phyloP scores from a whole-genome alignment of 2,329 filamentous ascomycete genomes.

The Ascochyta clinopodiicola region DNA sequence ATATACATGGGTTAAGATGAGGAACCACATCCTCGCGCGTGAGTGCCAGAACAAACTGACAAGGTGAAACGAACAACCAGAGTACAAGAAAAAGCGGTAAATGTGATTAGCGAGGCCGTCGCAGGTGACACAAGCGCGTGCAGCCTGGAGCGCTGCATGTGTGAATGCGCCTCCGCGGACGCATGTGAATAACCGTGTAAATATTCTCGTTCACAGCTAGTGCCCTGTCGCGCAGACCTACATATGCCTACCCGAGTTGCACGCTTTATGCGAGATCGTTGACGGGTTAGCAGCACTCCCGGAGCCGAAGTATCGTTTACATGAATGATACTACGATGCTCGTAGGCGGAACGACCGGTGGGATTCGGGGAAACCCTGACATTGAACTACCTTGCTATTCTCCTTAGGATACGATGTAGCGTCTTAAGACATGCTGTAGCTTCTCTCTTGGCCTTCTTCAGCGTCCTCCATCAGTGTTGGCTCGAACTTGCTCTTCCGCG shows the following conservation, averaged over 20 bases:
- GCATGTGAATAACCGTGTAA: neutral
- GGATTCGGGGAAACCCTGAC: too few relatives aligned
- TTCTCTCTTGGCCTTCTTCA: constrained; percentile 21
- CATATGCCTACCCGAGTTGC: neutral
- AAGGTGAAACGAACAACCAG: neutral
- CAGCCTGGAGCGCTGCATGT: neutral
- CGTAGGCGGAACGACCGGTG: too few relatives aligned
- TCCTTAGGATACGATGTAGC: neutral
- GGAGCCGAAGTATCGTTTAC: too few relatives aligned
- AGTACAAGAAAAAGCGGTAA: neutral
- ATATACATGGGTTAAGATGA: too few relatives aligned
- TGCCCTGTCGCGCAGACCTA: neutral
- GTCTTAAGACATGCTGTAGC: constrained; percentile 12
- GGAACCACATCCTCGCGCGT: too few relatives aligned
- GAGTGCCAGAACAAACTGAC: too few relatives aligned
- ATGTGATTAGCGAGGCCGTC: neutral
- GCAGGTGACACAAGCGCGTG: neutral
- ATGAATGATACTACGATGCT: too few relatives aligned
- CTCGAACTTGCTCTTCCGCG: constrained; percentile 42
- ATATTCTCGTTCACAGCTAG: neutral
- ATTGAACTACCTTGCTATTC: neutral
- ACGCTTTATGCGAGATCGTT: neutral
- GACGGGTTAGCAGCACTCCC: too few relatives aligned
- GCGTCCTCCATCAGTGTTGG: constrained; percentile 43
- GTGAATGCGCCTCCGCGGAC: neutral